A percentile compares a stretch with the other conserved stretches of the same genome.
These are phyloP conservation scores for Wickerhamiella azyma DNA, from an alignment of 805 yeast genomes.

Conservation along the genomic window DNA sequence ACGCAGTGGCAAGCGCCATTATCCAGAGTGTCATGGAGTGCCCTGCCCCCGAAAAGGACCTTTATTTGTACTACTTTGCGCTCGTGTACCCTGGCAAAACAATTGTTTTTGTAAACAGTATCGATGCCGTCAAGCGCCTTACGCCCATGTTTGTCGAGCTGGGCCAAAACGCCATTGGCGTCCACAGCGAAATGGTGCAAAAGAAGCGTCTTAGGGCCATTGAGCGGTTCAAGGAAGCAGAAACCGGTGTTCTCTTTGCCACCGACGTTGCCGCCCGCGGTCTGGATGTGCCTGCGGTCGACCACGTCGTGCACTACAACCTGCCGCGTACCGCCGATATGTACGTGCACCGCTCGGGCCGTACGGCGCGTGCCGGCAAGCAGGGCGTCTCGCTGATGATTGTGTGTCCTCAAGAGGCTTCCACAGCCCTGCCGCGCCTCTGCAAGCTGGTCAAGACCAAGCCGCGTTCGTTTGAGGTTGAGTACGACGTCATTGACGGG, in stretches of 20 bases:
- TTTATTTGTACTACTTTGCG: constrained; percentile 76
- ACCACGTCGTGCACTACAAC: constrained; percentile 93
- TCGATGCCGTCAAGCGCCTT: constrained; percentile 81
- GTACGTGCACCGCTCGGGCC: constrained; percentile 89
- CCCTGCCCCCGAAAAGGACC: constrained; percentile 77
- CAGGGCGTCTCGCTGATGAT: constrained; percentile 93
- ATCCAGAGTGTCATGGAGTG: constrained; percentile 86
- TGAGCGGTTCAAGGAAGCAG: constrained; percentile 51
- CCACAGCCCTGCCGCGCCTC: constrained; percentile 72
- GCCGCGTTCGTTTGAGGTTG: constrained; percentile 61
- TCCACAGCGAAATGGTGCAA: constrained; percentile 91
- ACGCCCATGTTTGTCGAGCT: constrained; percentile 62
- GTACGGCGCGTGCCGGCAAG: constrained; percentile 92
- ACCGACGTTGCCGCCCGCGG: constrained; percentile 99
- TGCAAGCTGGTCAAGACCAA: constrained; percentile 37
- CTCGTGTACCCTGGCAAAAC: constrained; percentile 80
- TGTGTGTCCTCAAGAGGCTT: constrained; percentile 86
- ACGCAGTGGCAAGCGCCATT: constrained; percentile 58
- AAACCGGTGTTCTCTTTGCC: constrained; percentile 55
- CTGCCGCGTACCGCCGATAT: constrained; percentile 89
- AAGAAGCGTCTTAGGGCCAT: constrained; percentile 77
- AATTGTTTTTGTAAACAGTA: constrained; percentile 85
- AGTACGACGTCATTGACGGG: constrained; percentile 56
- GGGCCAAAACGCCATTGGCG: constrained; percentile 50
- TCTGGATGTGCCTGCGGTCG: constrained; percentile 75